Base-by-base conservation (phyloP, 805 yeast species). In the Yamadazyma sp. region DNA sequence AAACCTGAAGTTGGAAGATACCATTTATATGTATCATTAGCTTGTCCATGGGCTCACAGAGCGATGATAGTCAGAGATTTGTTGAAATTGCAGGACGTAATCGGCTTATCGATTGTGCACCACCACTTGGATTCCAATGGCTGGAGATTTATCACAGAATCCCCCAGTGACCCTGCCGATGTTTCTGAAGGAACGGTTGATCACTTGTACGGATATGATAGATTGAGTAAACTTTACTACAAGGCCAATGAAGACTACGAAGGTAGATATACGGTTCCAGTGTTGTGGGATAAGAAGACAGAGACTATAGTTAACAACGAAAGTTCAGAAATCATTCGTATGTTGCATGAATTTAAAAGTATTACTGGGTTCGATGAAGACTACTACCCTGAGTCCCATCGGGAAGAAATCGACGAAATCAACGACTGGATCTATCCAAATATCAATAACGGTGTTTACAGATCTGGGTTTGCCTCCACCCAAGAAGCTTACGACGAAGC, bases 11-110 rank as follows among this genome's bases (percentile, higher is more conserved):
- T 74, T 31, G 77, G 77, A 41, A 74, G 99, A 52, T 91, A 91
- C 57, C 95, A 90, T 62, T 72, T 89, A 38, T 90, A 84, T 52
- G 95, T 88, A 8, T 83, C 93, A 1, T 69, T 73, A 33, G 96
- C 96, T 2, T 91, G 99, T 62, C 98, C 99, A 3, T 91, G 97
- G 90, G 97, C 97, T 1, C 95, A 87, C 55, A 73, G 98, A 45
- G 78, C 90, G 0, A 68, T 90, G 41, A 82, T 88, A 37, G 71
- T 82, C 3, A 66, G 96, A 37, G 61, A 73, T 9, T 67, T 91
- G 45, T 88, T 89, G 65, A 95, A 96, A 1, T 60, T 69, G 52
- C 46, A 71, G 1, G 64, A 76, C 1, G 60, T 82, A 8, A 78
- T 83, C 44, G 76, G 79, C 3, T 70, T 82, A 21, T 78, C 90